A percentile compares a stretch with the other conserved stretches of the same genome.
phyloP scores from a whole-genome alignment of 306 rosid genomes.

The Hippophae rhamnoides region DNA sequence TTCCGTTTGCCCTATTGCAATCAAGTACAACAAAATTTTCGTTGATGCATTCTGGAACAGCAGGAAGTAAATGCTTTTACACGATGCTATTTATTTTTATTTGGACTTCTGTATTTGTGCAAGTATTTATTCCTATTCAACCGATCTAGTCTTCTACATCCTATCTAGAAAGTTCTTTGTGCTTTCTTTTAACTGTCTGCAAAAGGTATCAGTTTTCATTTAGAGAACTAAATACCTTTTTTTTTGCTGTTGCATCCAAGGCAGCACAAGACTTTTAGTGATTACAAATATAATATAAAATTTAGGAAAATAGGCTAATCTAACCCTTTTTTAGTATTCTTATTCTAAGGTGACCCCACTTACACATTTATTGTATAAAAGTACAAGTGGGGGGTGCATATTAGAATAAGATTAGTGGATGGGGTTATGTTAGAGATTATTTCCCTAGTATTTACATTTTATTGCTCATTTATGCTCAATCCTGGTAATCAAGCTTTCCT shows the following conservation, averaged over 20 bases:
- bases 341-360: too few relatives aligned
- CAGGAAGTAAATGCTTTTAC: conserved; percentile 63
- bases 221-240: not conserved
- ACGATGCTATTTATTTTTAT: conserved; percentile 1
- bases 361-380: too few relatives aligned
- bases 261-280: not conserved
- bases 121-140: not conserved
- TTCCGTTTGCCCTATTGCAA: conserved; percentile 88
- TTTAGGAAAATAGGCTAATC: too few relatives aligned
- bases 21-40: conserved; percentile 92
- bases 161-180: conserved; percentile 1
- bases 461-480: too few relatives aligned
- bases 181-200: not conserved
- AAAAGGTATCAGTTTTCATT: not conserved
- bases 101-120: not conserved
- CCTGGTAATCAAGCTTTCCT: not conserved
- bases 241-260: not conserved
- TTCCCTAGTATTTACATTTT: too few relatives aligned
- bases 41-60: conserved; percentile 99
- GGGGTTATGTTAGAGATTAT: too few relatives aligned
- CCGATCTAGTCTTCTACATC: not conserved
- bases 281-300: too few relatives aligned
- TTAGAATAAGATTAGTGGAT: too few relatives aligned
- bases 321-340: too few relatives aligned
- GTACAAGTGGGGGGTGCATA: too few relatives aligned